Evolutionary conservation across 73 alveolate species (phyloP), one percentile per base, ranked within the genome.

Genomic region (Paramecium pentaurelia): DNA sequence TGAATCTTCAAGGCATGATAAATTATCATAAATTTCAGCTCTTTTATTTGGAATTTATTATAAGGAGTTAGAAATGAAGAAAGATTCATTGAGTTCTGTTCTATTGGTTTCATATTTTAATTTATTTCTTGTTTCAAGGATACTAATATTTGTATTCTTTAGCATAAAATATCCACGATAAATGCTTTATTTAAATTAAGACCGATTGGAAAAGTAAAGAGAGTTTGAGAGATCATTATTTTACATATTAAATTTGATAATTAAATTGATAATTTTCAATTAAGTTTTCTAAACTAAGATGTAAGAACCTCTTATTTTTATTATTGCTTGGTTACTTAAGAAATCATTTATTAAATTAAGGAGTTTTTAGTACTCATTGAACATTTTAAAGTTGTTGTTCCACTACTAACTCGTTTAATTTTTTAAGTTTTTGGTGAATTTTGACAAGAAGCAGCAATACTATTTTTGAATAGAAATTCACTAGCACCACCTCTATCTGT

Each of bases 101-200:
- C 84, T 36, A 32, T 64, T 64, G 47, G 18, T 64, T 32, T 64
- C 84, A 64, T 64, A 64, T 64, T 34, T 28, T 34, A 64, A 28
- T 64, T 64, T 64, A 16, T 64, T 64, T 14, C 9, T 64, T 8
- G 84, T 64, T 6, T 64, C 49, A 12, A 64, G 47, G 47, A 64
- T 27, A 64, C 84, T 64, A 64, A 64, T 32, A 64, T 64, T 64
- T 32, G 84, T 34, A 64, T 64, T 64, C 84, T 64, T 64, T 14
- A 64, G 47, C 84, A 64, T 34, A 64, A 64, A 64, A 64, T 64
- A 64, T 64, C 84, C 84, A 64, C 84, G 84, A 34, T 64, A 64
- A 32, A 64, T 64, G 54, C 30, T 64, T 64, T 64, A 64, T 64
- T 64, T 64, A 34, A 64, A 64, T 32, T 64, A 34, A 14, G 84